phyloP scores from a whole-genome alignment of 1,284 basidiomycete species.

The Leccinum fallax region DNA sequence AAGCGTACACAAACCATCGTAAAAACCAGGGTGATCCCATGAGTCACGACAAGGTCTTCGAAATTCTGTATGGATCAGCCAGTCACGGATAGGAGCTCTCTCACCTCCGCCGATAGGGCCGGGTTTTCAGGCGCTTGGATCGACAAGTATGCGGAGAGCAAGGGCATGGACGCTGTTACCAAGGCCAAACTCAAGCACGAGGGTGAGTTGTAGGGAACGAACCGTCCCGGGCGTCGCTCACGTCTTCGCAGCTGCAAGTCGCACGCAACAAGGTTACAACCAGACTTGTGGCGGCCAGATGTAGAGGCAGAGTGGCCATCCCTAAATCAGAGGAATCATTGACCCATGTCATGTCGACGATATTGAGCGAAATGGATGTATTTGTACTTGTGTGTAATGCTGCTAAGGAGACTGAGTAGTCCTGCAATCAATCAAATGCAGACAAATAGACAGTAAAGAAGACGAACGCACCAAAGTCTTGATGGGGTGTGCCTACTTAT shows the following conservation, averaged over 20 bases:
- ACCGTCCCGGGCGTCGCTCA: conserved; percentile 1
- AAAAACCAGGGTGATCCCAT: conserved; percentile 20
- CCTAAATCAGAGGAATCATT: conserved; percentile 7
- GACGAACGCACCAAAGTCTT: conserved; percentile 64
- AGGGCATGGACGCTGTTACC: conserved; percentile 23
- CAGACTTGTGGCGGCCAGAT: conserved; percentile 14
- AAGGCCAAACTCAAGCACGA: conserved; percentile 18
- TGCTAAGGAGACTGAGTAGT: conserved; percentile 41
- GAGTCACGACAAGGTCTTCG: conserved; percentile 26
- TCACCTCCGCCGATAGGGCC: conserved; percentile 20
- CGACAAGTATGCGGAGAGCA: conserved; percentile 30
- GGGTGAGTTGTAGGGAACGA: conserved; percentile 20
- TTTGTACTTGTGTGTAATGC: not conserved
- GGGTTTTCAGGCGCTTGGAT: conserved; percentile 30
- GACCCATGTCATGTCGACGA: not conserved
- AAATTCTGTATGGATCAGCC: conserved; percentile 25
- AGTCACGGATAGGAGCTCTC: not conserved
- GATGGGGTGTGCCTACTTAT: conserved; percentile 77
- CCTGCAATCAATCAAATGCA: conserved; percentile 44
- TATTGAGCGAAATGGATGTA: not conserved
- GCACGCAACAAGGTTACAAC: conserved; percentile 6
- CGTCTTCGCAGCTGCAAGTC: conserved; percentile 16
- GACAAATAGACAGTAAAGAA: not conserved
- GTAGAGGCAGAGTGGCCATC: not conserved
- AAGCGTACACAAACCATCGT: conserved; percentile 31